phyloP scores from a whole-genome alignment of 257 asterid species.

The Nicotiana obtusifolia region DNA sequence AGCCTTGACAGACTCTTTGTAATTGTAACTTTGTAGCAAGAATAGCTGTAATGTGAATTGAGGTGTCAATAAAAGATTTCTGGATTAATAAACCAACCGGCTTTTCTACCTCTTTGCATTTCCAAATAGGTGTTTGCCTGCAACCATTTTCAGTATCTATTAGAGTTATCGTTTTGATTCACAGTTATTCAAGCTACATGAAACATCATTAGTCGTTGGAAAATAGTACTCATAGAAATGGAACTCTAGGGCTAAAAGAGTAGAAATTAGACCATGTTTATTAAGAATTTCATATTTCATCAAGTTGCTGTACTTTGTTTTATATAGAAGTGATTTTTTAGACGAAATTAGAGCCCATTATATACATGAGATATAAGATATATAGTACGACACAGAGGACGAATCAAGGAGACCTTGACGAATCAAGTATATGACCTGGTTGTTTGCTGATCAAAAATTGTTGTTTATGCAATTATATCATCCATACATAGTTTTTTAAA shows the following conservation, averaged over 20 bases:
- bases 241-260: neutral
- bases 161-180: neutral
- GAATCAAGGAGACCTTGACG: too few relatives aligned
- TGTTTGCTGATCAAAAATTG: neutral
- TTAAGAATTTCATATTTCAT: too few relatives aligned
- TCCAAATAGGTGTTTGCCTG: neutral
- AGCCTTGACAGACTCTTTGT: slow-evolving; percentile 9
- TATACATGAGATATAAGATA: neutral
- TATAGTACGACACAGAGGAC: too few relatives aligned
- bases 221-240: too few relatives aligned
- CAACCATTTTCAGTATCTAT: neutral
- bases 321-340: too few relatives aligned
- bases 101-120: neutral
- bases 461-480: too few relatives aligned
- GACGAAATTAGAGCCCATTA: neutral
- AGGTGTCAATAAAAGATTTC: neutral
- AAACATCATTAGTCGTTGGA: neutral
- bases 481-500: too few relatives aligned
- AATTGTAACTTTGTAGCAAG: slow-evolving; percentile 1
- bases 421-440: too few relatives aligned
- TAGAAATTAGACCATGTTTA: too few relatives aligned
- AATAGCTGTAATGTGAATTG: neutral
- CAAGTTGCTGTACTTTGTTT: neutral
- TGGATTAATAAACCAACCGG: neutral
- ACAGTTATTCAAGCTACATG: neutral